These are phyloP conservation scores for Alternaria incomplexa DNA, from an alignment of 2,329 filamentous ascomycete genomes.

Conservation along the genomic window DNA sequence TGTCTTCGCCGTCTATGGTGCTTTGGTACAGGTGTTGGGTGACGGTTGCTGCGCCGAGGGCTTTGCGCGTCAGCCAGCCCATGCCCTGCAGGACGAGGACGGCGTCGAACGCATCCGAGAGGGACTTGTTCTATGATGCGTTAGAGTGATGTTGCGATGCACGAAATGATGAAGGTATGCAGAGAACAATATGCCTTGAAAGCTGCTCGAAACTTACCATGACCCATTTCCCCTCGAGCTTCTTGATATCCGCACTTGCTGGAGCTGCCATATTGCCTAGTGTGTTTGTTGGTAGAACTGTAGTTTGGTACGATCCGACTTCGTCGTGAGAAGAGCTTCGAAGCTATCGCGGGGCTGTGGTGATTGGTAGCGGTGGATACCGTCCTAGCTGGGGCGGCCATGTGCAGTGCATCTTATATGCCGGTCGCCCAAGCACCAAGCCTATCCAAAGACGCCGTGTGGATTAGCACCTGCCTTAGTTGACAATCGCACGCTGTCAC, in stretches of 20 bases:
- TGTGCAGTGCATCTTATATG: constrained; percentile 16
- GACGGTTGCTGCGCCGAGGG: constrained; percentile 71
- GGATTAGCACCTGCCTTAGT: constrained; percentile 15
- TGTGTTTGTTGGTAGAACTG: not conserved
- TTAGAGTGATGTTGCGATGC: not conserved
- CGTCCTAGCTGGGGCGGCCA: not conserved
- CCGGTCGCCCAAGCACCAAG: constrained; percentile 14
- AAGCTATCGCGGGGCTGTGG: constrained; percentile 6
- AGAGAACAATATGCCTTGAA: not conserved
- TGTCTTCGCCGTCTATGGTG: constrained; percentile 25
- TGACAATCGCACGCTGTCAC: constrained; percentile 18
- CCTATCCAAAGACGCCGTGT: constrained; percentile 8
- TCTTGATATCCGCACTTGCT: constrained; percentile 38
- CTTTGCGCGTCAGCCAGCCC: constrained; percentile 73
- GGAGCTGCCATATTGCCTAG: constrained; percentile 47
- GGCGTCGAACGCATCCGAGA: constrained; percentile 72
- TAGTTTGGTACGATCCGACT: not conserved
- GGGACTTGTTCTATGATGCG: constrained; percentile 69
- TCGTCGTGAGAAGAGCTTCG: constrained; percentile 1
- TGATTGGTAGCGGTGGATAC: not conserved
- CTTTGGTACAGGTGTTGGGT: constrained; percentile 63
- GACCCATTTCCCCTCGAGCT: constrained; percentile 48
- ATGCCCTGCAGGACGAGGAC: constrained; percentile 67
- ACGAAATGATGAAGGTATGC: not conserved
- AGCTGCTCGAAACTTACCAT: constrained; percentile 33